phyloP scores from a whole-genome alignment of 441 rosid species.

The Euphorbia corollata region DNA sequence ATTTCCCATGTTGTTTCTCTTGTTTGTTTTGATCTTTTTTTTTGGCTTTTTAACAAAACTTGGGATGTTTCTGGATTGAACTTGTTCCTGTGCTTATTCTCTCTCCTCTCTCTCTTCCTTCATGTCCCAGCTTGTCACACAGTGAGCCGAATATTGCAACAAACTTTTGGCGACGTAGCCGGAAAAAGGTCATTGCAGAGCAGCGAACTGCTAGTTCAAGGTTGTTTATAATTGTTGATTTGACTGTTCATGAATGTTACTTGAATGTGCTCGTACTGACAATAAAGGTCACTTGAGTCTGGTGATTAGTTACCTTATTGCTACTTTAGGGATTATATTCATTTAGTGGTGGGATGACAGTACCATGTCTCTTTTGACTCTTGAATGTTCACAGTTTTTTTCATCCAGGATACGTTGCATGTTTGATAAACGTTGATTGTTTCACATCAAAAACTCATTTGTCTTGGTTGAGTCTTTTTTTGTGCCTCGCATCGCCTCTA shows the following conservation, averaged over 20 bases:
- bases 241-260: constrained; percentile 4
- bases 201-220: constrained; percentile 99
- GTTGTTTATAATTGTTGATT: constrained; percentile 35
- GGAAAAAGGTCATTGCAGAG: constrained; percentile 93
- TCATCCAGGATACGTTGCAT: too few relatives aligned
- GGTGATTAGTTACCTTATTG: background rate
- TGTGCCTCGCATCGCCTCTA: background rate
- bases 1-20: background rate
- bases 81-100: background rate
- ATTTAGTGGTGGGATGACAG: background rate
- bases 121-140: constrained; percentile 63
- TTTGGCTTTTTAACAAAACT: background rate
- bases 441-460: background rate
- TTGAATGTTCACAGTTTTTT: background rate
- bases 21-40: background rate
- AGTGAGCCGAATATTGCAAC: constrained; percentile 93
- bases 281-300: background rate
- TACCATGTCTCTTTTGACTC: background rate
- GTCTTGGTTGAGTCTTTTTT: background rate
- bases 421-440: background rate
- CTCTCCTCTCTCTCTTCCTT: constrained; percentile 9
- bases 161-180: constrained; percentile 87
- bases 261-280: background rate
- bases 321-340: background rate
- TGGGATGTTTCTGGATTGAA: constrained; percentile 13